phyloP scores from a whole-genome alignment of 2,329 filamentous ascomycete species.

The Graphilbum sp. region DNA sequence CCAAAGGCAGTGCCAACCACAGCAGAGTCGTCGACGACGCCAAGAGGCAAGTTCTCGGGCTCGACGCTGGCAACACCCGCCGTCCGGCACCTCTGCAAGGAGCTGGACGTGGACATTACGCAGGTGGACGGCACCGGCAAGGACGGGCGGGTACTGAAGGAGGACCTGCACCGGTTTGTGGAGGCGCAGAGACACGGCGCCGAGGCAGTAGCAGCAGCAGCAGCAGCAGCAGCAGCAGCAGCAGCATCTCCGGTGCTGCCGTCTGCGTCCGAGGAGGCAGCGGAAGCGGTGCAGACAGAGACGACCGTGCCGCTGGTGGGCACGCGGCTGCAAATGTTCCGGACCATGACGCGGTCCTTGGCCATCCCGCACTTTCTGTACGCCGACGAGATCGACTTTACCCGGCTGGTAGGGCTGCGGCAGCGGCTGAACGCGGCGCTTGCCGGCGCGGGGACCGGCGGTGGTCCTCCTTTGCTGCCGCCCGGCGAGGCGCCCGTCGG shows the following conservation, averaged over 20 bases:
- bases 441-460: no score
- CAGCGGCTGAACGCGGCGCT: slow-evolving; percentile 56
- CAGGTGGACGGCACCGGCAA: slow-evolving; percentile 73
- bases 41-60: slow-evolving; percentile 35
- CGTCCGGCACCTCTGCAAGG: slow-evolving; percentile 73
- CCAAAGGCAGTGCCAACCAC: neutral
- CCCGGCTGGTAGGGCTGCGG: slow-evolving; percentile 55
- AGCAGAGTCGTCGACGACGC: neutral
- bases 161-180: slow-evolving; percentile 66
- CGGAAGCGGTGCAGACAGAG: slow-evolving; percentile 38
- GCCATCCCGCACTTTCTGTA: slow-evolving; percentile 92
- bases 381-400: slow-evolving; percentile 76
- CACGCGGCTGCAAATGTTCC: slow-evolving; percentile 90
- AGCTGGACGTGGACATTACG: slow-evolving; percentile 60
- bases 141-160: slow-evolving; percentile 82
- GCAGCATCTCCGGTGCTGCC: neutral
- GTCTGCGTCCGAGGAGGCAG: neutral
- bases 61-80: slow-evolving; percentile 67
- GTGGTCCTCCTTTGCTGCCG: no score
- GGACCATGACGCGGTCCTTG: slow-evolving; percentile 84
- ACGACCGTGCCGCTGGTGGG: slow-evolving; percentile 53
- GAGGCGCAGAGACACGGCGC: slow-evolving; percentile 32
- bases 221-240: slow-evolving; percentile 3
- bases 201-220: slow-evolving; percentile 8
- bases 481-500: slow-evolving; percentile 16